Evolutionary conservation across 2,329 filamentous ascomycete genomes (phyloP).

Genomic region (Fusarium paranaense): DNA sequence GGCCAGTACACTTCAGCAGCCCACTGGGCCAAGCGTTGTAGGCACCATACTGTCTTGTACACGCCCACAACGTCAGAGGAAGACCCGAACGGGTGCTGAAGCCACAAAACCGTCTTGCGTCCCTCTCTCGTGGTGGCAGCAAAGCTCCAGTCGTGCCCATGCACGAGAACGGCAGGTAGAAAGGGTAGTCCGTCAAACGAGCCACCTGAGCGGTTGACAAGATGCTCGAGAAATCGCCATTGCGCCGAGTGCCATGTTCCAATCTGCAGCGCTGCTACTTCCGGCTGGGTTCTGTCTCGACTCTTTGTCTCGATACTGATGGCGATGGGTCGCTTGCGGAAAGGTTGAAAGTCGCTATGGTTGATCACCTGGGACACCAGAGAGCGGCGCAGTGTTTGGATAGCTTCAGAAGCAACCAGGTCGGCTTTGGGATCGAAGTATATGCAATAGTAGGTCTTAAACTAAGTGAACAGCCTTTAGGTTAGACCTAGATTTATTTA

Average conservation of each 20-base stretch:
- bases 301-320: slow-evolving; percentile 18
- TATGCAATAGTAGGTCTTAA: neutral
- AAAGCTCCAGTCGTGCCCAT: slow-evolving; percentile 16
- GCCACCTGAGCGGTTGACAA: slow-evolving; percentile 2
- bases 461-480: too few species aligned
- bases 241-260: slow-evolving; percentile 20
- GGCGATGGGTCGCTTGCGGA: slow-evolving; percentile 14
- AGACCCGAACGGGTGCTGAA: slow-evolving; percentile 2
- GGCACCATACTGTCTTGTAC: neutral
- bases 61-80: neutral
- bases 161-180: slow-evolving; percentile 8
- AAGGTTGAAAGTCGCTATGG: slow-evolving; percentile 8
- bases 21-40: too few species aligned
- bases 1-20: too few species aligned
- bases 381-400: neutral
- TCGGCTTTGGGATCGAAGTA: slow-evolving; percentile 3
- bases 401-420: neutral
- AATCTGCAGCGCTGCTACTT: slow-evolving; percentile 5
- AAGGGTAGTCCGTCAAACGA: slow-evolving; percentile 12
- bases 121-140: slow-evolving; percentile 18
- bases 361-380: neutral
- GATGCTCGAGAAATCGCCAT: slow-evolving; percentile 5
- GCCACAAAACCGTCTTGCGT: slow-evolving; percentile 11
- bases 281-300: neutral
- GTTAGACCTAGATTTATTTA: too few species aligned